These are phyloP conservation scores for Coemansia umbellata DNA, from an alignment of 192 early-diverging fungal species.

Conservation along the genomic window DNA sequence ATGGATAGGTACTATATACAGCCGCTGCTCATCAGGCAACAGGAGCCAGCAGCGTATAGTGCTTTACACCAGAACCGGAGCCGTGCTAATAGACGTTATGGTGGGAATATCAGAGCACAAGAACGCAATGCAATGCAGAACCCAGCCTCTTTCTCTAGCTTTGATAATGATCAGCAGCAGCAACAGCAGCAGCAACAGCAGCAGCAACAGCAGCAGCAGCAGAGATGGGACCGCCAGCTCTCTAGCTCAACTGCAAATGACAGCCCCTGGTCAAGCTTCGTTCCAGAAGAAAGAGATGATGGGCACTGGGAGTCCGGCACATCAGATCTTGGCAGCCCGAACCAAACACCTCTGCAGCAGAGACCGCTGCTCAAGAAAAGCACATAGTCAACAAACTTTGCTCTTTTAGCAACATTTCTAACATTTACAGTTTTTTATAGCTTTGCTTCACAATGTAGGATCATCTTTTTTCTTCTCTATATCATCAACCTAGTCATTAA, in stretches of 20 bases:
- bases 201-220: too few species aligned
- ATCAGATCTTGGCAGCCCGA: constrained; percentile 14
- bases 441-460: neutral
- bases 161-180: too few species aligned
- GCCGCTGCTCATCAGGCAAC: constrained; percentile 31
- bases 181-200: too few species aligned
- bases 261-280: constrained; percentile 15
- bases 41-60: neutral
- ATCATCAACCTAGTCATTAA: too few species aligned
- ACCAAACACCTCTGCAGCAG: neutral
- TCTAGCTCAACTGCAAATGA: too few species aligned
- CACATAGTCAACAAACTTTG: constrained; percentile 5
- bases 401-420: neutral
- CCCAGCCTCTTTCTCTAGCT: too few species aligned
- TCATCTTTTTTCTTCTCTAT: too few species aligned
- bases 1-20: constrained; percentile 42
- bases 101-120: too few species aligned
- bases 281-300: constrained; percentile 7
- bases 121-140: too few species aligned
- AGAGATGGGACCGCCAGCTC: too few species aligned
- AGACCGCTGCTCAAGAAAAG: constrained; percentile 26
- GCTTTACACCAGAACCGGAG: neutral
- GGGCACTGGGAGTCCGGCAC: constrained; percentile 28
- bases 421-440: neutral
- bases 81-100: neutral